Percentiles rank a stretch among this genome's conserved stretches.
Conservation (phyloP, 139 green algal genomes). For the Eudorina sp. region DNA sequence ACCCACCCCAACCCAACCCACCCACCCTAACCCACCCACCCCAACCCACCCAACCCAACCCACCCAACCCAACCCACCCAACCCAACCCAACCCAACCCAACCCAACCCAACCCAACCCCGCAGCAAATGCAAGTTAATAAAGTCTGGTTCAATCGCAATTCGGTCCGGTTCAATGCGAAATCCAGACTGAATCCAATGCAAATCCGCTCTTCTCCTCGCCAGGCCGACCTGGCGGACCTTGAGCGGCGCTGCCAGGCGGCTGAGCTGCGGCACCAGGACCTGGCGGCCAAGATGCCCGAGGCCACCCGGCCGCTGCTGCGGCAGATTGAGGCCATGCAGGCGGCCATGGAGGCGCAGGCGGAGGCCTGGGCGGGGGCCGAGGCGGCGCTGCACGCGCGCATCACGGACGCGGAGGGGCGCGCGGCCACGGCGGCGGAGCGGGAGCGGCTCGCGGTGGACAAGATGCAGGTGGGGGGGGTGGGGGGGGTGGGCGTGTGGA, state of each 20-base stretch:
- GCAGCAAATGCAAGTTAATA: no score
- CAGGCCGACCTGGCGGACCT: constrained; percentile 75
- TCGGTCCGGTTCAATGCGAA: no score
- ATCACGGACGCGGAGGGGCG: constrained; percentile 69
- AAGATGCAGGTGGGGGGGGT: constrained; percentile 47
- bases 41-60: no score
- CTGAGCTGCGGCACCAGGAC: constrained; percentile 93
- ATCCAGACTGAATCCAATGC: no score
- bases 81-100: no score
- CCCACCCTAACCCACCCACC: no score
- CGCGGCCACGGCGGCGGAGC: constrained; percentile 63
- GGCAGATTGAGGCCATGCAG: constrained; percentile 93
- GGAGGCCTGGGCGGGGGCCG: constrained; percentile 78
- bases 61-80: no score
- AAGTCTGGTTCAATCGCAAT: no score
- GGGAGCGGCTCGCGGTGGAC: constrained; percentile 60
- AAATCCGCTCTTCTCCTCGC: no score
- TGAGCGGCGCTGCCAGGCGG: constrained; percentile 78
- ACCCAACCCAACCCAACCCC: no score
- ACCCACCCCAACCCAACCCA: no score
- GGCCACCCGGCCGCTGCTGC: constrained; percentile 91
- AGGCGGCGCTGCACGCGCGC: constrained; percentile 71
- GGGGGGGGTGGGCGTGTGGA: background rate
- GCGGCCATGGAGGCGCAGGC: constrained; percentile 65
- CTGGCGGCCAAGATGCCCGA: constrained; percentile 87